Base-by-base conservation (phyloP, 2,329 filamentous ascomycete species). In the Paecilomyces niveus region DNA sequence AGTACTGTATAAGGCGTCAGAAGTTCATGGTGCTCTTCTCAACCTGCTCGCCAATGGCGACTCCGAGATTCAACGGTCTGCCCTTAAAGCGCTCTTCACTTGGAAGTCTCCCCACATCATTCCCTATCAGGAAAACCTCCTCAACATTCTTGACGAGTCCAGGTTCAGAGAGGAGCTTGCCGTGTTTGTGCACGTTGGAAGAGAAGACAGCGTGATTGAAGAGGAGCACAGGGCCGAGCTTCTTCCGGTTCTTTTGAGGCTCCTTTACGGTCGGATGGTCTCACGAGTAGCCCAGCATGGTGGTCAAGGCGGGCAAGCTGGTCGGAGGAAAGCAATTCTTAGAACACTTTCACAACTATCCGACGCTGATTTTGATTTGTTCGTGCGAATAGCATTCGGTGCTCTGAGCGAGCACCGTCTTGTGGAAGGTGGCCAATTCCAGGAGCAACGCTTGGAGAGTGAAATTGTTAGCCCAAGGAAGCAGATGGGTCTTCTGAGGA, bases 111-210 rank as follows among this genome's bases (percentile, higher is more conserved):
- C 87, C 1, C 85, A 83, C 8, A 80, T 99, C 54, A 83, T 82
- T 60, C 82, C 86, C 0, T 96, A 97, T 68, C 85, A 92, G 66
- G 92, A 97, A 65, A 90, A 92, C 65, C 76, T 99, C 24, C 83
- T 91, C 61, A 92, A 91, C 65, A 80, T 99, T 1, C 83, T 97
- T 8, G 94, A 99, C 64, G 94, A 97, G 62, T 87, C 89, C 24
- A 85, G 90, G 54, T 96, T 97, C 76, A 90, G 92, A 68, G 94
- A 97, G 68, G 93, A 97, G 70, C 82, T 99, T n/a, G 88, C 91
- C 0, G 85, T 94, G 3, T 89, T 99, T 63, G 83, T 99, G 56
- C 88, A 91, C 68, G 84, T 88, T 15, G 87, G 89, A 18, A 69
- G 76, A 24, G 78, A 85, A 45, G 79, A 83, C 60, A 86, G 86